Conservation (phyloP, 257 asterid species). For the Petunia axillaris region DNA sequence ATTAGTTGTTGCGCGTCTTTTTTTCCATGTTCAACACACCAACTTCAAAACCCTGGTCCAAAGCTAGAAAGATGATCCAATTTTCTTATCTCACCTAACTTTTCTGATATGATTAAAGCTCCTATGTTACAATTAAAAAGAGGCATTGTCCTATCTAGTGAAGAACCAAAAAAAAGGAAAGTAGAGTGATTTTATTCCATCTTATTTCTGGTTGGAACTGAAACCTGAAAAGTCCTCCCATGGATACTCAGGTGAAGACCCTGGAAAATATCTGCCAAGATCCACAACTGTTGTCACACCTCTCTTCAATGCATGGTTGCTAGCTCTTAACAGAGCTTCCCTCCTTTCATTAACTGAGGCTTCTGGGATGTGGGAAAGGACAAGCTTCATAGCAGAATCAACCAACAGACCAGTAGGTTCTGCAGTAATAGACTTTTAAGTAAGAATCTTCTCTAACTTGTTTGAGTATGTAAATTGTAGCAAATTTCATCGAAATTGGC, state of each 20-base stretch:
- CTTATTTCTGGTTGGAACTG: neutral
- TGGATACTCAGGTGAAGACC: slow-evolving; percentile 64
- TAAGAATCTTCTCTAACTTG: slow-evolving; percentile 27
- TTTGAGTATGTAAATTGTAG: neutral
- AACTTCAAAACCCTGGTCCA: slow-evolving; percentile 2
- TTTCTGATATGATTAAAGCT: neutral
- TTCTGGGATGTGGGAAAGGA: slow-evolving; percentile 67
- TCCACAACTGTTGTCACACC: slow-evolving; percentile 96
- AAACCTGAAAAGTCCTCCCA: slow-evolving; percentile 97
- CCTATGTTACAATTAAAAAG: neutral
- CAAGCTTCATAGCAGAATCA: slow-evolving; percentile 94
- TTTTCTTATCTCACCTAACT: neutral
- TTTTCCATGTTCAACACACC: neutral
- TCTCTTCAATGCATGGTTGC: slow-evolving; percentile 69
- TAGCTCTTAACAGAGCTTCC: slow-evolving; percentile 82
- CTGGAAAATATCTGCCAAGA: slow-evolving; percentile 88
- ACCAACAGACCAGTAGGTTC: slow-evolving; percentile 89
- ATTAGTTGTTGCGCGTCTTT: neutral
- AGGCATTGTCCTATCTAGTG: neutral
- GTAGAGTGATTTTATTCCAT: slow-evolving; percentile 14
- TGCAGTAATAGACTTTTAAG: slow-evolving; percentile 46
- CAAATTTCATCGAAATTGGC: slow-evolving; percentile 5
- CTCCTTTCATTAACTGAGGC: slow-evolving; percentile 73
- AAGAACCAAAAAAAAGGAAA: neutral
- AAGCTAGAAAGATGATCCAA: neutral